Base-by-base conservation (phyloP, 768 basidiomycete genomes). In the Trametes gibbosa region DNA sequence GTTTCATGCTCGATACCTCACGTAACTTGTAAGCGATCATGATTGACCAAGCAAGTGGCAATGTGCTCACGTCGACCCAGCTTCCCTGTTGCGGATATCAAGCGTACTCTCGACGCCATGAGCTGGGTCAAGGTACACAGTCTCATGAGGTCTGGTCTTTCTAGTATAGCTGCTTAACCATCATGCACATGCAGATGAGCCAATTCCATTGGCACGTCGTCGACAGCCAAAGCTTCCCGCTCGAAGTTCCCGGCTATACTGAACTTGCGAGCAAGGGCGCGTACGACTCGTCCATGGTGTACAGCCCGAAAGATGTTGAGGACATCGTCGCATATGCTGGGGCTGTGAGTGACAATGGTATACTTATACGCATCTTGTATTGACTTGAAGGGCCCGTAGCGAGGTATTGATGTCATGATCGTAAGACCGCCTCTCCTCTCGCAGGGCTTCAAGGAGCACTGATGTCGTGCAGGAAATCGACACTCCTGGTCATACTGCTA, bases 1-100 rank as follows among this genome's bases (percentile, higher is more conserved):
- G 87, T 4, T 79, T 92, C 51, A 83, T 91, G 82, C 78, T 93
- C 8, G 91, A 93, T 67, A 93, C 90, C 0, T 76, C 89, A 0
- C 76, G 90, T 24, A 86, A 91, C 70, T 93, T 62, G 66, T 65
- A 13, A 49, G 27, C 62, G 56, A 5, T 14, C 14, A 32, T 48
- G 10, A 2, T 24, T 21, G 13, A 46, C 19, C 16, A n/a, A 9
- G 41, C 1, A 5, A 14, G 23, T 8, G n/a, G 42, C 13, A 24
- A 35, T 23, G 10, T 5, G 55, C 17, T 34, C 5, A n/a, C 21
- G 5, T 2, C 19, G 3, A 47, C 24, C 8, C 34, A 69, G 77
- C 70, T 87, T 85, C 68, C 76, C 84, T 5, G 82, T 86, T 2
- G 50, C 73, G 7, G 87, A 87, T 66, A 85, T 89, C 69, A 77